Evolutionary conservation across 306 rosid genomes (phyloP).

Genomic region (Castanea crenata): DNA sequence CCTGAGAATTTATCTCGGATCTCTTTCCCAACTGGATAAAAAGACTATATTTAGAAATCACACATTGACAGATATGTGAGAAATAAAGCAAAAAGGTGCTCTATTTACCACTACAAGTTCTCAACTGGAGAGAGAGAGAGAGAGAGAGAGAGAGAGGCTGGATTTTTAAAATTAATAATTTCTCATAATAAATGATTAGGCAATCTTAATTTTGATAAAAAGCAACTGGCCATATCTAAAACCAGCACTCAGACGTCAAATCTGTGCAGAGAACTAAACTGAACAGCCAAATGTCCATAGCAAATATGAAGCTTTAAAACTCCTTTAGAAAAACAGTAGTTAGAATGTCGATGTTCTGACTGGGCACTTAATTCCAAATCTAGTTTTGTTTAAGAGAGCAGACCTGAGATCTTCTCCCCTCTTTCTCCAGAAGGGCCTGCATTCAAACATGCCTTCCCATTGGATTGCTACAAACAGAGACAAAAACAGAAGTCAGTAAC

Average conservation of each 20-base stretch:
- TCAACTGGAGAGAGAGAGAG: background rate
- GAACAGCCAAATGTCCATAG: background rate
- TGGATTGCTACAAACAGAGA: slow-evolving; percentile 46
- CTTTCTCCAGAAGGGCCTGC: slow-evolving; percentile 61
- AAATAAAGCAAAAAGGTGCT: slow-evolving; percentile 10
- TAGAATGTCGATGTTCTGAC: slow-evolving; percentile 1
- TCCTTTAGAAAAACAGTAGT: background rate
- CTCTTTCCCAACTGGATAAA: slow-evolving; percentile 75
- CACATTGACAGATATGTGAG: slow-evolving; percentile 17
- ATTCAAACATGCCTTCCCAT: slow-evolving; percentile 70
- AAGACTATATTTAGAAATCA: slow-evolving; percentile 28
- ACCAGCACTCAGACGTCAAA: background rate
- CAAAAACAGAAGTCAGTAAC: slow-evolving; percentile 36
- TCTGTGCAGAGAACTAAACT: background rate
- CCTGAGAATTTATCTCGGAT: slow-evolving; percentile 85
- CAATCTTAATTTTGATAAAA: background rate
- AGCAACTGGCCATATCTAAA: background rate
- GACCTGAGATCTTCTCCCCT: slow-evolving; percentile 83
- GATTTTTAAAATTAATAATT: background rate
- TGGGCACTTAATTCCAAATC: slow-evolving; percentile 17
- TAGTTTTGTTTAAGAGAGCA: slow-evolving; percentile 24
- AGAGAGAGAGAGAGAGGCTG: background rate
- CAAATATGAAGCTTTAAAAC: slow-evolving; percentile 6
- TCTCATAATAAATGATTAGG: background rate
- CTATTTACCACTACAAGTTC: background rate